phyloP scores from a whole-genome alignment of 495 filamentous ascomycete genomes.

The Xylaria palmicola region DNA sequence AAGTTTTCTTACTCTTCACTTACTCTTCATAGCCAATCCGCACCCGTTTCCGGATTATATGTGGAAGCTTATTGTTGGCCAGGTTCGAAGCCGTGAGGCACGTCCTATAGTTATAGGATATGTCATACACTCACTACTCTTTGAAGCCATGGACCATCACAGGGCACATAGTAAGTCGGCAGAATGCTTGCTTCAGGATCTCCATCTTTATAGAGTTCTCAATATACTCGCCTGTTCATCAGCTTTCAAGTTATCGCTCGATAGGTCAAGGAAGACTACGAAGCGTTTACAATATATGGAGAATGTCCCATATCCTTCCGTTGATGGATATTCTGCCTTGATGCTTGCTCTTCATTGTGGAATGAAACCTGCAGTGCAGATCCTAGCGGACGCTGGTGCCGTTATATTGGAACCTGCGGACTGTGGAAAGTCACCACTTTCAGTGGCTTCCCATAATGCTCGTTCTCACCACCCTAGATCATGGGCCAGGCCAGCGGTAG shows the following conservation, averaged over 20 bases:
- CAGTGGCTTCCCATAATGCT: neutral
- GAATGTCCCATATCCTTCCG: neutral
- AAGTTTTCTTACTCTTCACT: neutral
- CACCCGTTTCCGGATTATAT: neutral
- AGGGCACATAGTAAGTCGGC: neutral
- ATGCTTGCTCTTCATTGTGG: constrained; percentile 7
- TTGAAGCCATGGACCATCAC: neutral
- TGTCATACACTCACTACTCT: neutral
- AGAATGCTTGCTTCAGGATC: neutral
- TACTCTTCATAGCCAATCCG: neutral
- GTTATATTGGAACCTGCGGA: neutral
- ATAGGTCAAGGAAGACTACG: neutral
- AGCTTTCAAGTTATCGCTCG: neutral
- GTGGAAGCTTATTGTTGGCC: neutral
- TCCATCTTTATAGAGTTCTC: neutral
- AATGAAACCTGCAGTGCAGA: neutral
- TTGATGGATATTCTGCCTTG: neutral
- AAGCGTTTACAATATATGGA: too few species aligned
- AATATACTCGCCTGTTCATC: neutral
- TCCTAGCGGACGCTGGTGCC: neutral
- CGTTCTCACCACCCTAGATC: neutral
- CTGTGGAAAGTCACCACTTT: constrained; percentile 2
- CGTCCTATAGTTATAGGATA: neutral
- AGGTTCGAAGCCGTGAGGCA: neutral
- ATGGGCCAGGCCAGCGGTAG: neutral